A percentile compares a stretch with the other conserved stretches of the same genome.
Evolutionary conservation across 306 rosid species (phyloP).

Genomic region (Glycyrrhiza uralensis): DNA sequence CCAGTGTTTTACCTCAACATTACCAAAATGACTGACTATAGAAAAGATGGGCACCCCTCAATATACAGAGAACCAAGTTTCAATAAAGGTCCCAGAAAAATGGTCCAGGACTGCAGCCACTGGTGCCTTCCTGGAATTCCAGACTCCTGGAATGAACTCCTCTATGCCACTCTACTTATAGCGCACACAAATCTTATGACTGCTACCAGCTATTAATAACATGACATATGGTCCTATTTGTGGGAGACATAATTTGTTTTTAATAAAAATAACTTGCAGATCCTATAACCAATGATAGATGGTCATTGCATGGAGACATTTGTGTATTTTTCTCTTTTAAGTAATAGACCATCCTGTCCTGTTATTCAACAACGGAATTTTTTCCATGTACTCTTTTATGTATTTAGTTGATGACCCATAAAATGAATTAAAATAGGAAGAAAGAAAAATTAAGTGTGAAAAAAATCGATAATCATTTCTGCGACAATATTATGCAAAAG

Average conservation of each 20-base stretch:
- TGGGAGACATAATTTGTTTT: too few species aligned
- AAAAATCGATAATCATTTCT: too few species aligned
- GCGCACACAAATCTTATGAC: not conserved
- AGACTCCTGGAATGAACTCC: slow-evolving; percentile 44
- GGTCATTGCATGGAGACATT: not conserved
- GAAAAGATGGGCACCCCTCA: slow-evolving; percentile 45
- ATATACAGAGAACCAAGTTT: slow-evolving; percentile 12
- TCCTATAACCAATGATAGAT: not conserved
- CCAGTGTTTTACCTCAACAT: slow-evolving; percentile 42
- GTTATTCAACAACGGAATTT: too few species aligned
- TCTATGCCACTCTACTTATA: slow-evolving; percentile 30
- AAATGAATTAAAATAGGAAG: too few species aligned
- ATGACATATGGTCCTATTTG: not conserved
- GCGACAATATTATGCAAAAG: not conserved
- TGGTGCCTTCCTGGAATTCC: slow-evolving; percentile 55
- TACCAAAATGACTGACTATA: slow-evolving; percentile 35
- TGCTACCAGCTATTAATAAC: not conserved
- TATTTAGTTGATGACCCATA: too few species aligned
- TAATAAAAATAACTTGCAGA: too few species aligned
- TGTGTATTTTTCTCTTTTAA: too few species aligned
- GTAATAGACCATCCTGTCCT: too few species aligned
- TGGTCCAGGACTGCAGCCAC: slow-evolving; percentile 39
- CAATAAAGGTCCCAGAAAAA: slow-evolving; percentile 13
- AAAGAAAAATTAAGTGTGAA: too few species aligned
- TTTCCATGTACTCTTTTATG: too few species aligned